Percentiles rank a stretch among this genome's conserved stretches.
Evolutionary conservation across 129 eudicot species (phyloP).

Genomic region (Centella asiatica): DNA sequence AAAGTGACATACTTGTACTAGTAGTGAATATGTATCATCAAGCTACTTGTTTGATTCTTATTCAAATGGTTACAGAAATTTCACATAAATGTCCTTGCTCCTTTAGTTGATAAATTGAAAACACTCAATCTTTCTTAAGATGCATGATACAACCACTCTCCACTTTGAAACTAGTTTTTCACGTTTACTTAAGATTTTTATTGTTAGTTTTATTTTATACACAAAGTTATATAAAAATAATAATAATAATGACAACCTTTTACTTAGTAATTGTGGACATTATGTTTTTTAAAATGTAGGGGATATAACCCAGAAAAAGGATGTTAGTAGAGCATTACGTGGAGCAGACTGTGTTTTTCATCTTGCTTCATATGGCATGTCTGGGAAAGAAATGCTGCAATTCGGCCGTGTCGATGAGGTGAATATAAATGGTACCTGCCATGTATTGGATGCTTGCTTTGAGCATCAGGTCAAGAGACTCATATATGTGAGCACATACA

Average conservation of each 20-base stretch:
- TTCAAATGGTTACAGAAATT: too few relatives aligned
- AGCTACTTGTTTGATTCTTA: too few relatives aligned
- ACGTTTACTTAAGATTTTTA: too few relatives aligned
- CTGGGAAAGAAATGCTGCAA: constrained; percentile 97
- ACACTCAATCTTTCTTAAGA: too few relatives aligned
- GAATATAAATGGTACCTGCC: constrained; percentile 82
- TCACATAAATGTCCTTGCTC: too few relatives aligned
- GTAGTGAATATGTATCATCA: too few relatives aligned
- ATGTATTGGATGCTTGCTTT: constrained; percentile 71
- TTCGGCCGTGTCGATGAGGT: constrained; percentile 71
- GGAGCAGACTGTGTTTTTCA: constrained; percentile 90
- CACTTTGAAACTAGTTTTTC: too few relatives aligned
- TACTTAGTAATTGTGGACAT: background rate
- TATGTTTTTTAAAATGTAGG: constrained; percentile 25
- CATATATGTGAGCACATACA: constrained; percentile 79
- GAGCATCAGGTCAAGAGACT: constrained; percentile 64
- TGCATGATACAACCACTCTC: too few relatives aligned
- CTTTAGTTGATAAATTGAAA: too few relatives aligned
- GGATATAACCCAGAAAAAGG: constrained; percentile 51
- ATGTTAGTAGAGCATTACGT: constrained; percentile 60
- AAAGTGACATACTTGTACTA: too few relatives aligned
- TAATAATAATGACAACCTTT: background rate
- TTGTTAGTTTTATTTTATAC: too few relatives aligned
- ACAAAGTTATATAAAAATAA: background rate
- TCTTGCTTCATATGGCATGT: constrained; percentile 95